A percentile compares a stretch with the other conserved stretches of the same genome.
phyloP scores from a whole-genome alignment of 2,329 filamentous ascomycete species.

The Aspergillus ochraceus region DNA sequence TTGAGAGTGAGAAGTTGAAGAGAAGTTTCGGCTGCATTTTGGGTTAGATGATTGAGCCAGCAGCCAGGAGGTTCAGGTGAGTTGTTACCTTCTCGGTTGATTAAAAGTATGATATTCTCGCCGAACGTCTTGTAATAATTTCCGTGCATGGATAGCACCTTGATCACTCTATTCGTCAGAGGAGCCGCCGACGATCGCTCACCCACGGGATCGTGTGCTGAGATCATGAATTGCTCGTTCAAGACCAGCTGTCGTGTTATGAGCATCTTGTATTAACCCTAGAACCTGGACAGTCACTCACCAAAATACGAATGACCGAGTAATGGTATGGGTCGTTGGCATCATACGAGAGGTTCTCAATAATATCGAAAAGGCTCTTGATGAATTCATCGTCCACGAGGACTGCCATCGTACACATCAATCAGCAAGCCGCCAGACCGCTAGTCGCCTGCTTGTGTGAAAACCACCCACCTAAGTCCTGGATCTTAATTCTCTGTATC shows the following conservation, averaged over 20 bases:
- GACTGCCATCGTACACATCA: constrained; percentile 36
- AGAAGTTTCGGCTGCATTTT: constrained; percentile 71
- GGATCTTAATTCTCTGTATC: constrained; percentile 74
- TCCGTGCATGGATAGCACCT: constrained; percentile 79
- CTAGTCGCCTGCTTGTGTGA: background rate
- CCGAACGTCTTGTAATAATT: constrained; percentile 88
- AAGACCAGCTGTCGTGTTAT: constrained; percentile 70
- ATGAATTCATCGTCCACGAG: constrained; percentile 76
- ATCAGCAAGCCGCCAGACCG: background rate
- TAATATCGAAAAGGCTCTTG: constrained; percentile 77
- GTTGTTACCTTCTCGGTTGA: constrained; percentile 76
- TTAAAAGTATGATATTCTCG: constrained; percentile 90
- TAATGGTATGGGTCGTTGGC: constrained; percentile 93
- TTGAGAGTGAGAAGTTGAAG: constrained; percentile 96
- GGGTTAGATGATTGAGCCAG: background rate
- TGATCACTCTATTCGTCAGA: constrained; percentile 90
- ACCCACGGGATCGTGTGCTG: constrained; percentile 55
- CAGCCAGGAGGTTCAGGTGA: background rate
- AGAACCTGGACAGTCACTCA: constrained; percentile 46
- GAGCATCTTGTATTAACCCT: constrained; percentile 10
- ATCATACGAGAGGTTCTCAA: constrained; percentile 85
- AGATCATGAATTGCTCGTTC: constrained; percentile 98
- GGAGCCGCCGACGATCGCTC: constrained; percentile 47
- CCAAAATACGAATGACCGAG: constrained; percentile 86
- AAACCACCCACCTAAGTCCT: constrained; percentile 68